These are phyloP conservation scores for Salix koriyanagi DNA, from an alignment of 345 rosid genomes.

Conservation along the genomic window DNA sequence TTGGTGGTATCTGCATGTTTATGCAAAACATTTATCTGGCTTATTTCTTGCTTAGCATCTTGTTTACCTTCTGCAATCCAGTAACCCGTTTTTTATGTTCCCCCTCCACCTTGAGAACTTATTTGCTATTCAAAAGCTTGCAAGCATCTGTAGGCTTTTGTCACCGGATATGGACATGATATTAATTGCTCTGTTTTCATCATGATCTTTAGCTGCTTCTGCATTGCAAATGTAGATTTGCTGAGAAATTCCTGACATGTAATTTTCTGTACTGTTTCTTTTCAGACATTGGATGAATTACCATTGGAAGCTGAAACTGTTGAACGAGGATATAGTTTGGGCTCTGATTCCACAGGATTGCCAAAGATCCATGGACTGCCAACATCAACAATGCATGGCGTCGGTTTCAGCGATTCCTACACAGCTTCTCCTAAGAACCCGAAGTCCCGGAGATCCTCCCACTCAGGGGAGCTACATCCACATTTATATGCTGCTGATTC, in stretches of 20 bases:
- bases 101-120: neutral
- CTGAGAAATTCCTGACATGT: neutral
- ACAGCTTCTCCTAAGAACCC: conserved; percentile 52
- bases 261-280: neutral
- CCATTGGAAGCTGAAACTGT: conserved; percentile 87
- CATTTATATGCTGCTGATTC: conserved; percentile 57
- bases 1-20: neutral
- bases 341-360: conserved; percentile 63
- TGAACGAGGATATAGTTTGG: conserved; percentile 70
- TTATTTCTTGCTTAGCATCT: neutral
- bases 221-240: neutral
- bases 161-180: neutral
- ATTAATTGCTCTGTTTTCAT: neutral
- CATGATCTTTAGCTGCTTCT: neutral
- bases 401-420: conserved; percentile 49
- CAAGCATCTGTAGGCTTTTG: neutral
- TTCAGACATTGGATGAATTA: conserved; percentile 86
- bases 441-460: conserved; percentile 58
- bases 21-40: neutral
- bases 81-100: neutral
- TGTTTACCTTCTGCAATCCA: neutral
- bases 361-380: conserved; percentile 79
- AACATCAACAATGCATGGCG: conserved; percentile 53
- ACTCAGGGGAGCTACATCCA: conserved; percentile 66
- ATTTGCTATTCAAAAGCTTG: neutral